Evolutionary conservation across 129 eudicot species (phyloP), one percentile per base, ranked within the genome.

Genomic region (Oenanthe sinensis): DNA sequence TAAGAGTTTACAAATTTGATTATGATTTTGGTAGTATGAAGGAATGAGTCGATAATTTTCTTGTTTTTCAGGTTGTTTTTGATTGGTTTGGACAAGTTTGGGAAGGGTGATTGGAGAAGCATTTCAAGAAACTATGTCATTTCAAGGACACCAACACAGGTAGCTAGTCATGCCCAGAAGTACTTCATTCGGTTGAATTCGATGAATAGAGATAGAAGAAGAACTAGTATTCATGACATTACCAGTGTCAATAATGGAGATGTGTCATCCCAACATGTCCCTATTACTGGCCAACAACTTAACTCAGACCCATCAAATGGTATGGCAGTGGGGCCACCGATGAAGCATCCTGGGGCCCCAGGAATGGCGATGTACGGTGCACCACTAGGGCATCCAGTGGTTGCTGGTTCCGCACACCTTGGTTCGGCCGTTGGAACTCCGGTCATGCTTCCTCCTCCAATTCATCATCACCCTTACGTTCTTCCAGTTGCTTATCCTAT

Each of bases 91-190:
- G 98, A 94, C 81, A 94, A 94, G 81, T 94, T 91, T 72, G 98
- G 98, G 58, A 94, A 94, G 81, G 98, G 98, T 4, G 98, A 93
- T 67, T 93, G 97, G 98, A 91, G 98, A 79, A 93, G 98, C 82
- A 93, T 93, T 67, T 93, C 98, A 42, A 89, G 98, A 81, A 93
- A 93, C 88, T 91, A 85, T 52, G 98, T 94, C 39, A 91, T 94
- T 43, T 88, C 98, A 20, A 89, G 98, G 77, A 94, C 98, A 20
- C 98, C 98, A 11, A 93, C 98, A 63, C 98, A 93, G 75, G 98
- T 93, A 44, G 98, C 98, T 12, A 94, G 98, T 63, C 98, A 94
- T 83, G 98, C 98, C 40, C 98, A 94, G 50, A 94, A 94, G 69
- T 94, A 94, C 81, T 94, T 89, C 88, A 91, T 94, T 19, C 80